Percentiles rank a stretch among this genome's conserved stretches.
phyloP scores from a whole-genome alignment of 257 asterid genomes.

The Solanum sparsipilum region DNA sequence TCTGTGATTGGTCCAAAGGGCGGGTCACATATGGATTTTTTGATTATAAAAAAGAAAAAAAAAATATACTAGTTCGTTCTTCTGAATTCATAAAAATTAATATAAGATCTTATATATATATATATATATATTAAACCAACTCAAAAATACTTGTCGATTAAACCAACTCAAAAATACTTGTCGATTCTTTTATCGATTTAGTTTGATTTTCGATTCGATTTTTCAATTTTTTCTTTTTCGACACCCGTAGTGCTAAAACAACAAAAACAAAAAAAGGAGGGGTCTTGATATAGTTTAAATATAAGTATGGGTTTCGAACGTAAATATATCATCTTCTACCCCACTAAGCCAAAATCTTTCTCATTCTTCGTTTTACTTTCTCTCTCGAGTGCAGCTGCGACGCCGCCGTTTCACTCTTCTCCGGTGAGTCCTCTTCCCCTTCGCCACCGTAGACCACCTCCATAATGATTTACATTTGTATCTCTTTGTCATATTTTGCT shows the following conservation, averaged over 20 bases:
- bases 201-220: not conserved
- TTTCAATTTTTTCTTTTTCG: not conserved
- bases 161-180: not conserved
- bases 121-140: too few species aligned
- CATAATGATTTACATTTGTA: not conserved
- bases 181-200: not conserved
- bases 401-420: not conserved
- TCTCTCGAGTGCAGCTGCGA: not conserved
- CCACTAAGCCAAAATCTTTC: not conserved
- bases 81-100: too few species aligned
- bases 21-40: too few species aligned
- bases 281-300: not conserved
- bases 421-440: not conserved
- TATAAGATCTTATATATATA: too few species aligned
- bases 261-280: not conserved
- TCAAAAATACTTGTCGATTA: too few species aligned
- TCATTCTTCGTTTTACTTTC: not conserved
- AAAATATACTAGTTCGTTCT: too few species aligned
- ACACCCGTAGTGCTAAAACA: not conserved
- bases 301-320: not conserved
- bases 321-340: not conserved
- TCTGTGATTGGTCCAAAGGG: too few species aligned
- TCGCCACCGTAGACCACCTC: not conserved
- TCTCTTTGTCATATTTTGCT: not conserved
- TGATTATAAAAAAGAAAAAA: too few species aligned